Evolutionary conservation across 106 monocot species (phyloP).

Genomic region (Cymbidium sinense): DNA sequence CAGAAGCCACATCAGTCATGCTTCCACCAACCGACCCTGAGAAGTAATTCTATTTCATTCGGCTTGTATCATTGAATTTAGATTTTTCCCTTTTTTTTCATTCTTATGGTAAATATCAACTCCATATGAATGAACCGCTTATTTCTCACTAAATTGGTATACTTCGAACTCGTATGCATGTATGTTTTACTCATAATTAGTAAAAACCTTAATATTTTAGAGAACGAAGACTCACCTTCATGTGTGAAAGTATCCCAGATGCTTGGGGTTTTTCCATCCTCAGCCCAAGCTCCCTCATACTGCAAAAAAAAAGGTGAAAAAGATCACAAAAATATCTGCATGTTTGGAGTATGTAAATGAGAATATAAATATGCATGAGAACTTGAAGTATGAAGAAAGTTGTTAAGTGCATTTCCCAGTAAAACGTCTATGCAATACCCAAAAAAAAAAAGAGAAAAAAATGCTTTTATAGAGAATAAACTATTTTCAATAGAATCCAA

Average conservation of each 20-base stretch:
- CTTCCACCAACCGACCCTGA: slow-evolving; percentile 18
- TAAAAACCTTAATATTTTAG: not conserved
- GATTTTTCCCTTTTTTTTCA: not conserved
- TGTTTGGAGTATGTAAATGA: not conserved
- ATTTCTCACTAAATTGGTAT: not conserved
- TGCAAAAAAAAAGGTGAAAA: not conserved
- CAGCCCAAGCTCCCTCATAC: slow-evolving; percentile 11
- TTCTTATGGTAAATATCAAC: not conserved
- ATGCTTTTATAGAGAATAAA: too few species aligned
- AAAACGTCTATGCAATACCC: not conserved
- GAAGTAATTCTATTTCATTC: not conserved
- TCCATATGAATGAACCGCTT: not conserved
- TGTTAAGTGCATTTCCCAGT: not conserved
- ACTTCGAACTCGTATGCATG: not conserved
- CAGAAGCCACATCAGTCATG: slow-evolving; percentile 27
- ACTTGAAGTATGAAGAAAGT: not conserved
- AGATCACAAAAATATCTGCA: not conserved
- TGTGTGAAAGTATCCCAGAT: slow-evolving; percentile 19
- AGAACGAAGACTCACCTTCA: not conserved
- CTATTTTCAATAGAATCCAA: too few species aligned
- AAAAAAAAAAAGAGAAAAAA: too few species aligned
- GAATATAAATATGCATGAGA: not conserved
- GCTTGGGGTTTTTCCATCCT: slow-evolving; percentile 14
- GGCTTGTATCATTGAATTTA: not conserved
- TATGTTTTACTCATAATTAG: not conserved